A percentile compares a stretch with the other conserved stretches of the same genome.
These are phyloP conservation scores for Blastocystis sp. DNA, from an alignment of 352 stramenopile genomes.

Conservation along the genomic window DNA sequence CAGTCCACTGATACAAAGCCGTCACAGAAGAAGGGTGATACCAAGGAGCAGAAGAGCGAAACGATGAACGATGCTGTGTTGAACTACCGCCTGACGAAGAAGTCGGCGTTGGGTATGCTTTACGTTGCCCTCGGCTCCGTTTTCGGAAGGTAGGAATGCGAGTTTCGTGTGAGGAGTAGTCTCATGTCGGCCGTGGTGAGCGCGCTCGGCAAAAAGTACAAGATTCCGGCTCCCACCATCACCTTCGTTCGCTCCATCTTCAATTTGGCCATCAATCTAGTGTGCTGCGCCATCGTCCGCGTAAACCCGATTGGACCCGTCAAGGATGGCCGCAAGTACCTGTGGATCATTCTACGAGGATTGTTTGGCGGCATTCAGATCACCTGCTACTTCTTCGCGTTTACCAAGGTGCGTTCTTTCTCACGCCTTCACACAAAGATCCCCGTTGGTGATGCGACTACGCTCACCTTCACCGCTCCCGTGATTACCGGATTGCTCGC, in stretches of 20 bases:
- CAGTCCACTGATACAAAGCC: neutral
- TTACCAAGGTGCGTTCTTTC: constrained; percentile 23
- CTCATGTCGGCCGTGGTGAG: constrained; percentile 63
- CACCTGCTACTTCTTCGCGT: constrained; percentile 70
- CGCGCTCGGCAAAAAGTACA: constrained; percentile 48
- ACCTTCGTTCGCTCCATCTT: constrained; percentile 65
- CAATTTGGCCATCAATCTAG: constrained; percentile 66
- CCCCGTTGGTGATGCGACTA: constrained; percentile 64
- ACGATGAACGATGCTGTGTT: neutral
- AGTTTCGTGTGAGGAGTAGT: neutral
- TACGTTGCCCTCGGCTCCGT: constrained; percentile 41
- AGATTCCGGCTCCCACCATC: constrained; percentile 58
- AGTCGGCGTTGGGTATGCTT: constrained; percentile 62
- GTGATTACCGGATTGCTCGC: constrained; percentile 70
- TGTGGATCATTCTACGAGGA: constrained; percentile 66
- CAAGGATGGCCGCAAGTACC: constrained; percentile 53
- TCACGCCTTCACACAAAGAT: constrained; percentile 1
- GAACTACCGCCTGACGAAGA: constrained; percentile 66
- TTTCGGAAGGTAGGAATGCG: constrained; percentile 40
- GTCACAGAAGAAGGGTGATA: neutral
- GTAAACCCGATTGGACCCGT: constrained; percentile 66
- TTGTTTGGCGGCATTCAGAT: constrained; percentile 70
- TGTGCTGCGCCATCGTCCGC: constrained; percentile 50
- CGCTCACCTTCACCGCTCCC: constrained; percentile 70
- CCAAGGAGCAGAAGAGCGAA: neutral